Conservation (phyloP, 345 rosid species). For the Psidium friedrichsthalianum region DNA sequence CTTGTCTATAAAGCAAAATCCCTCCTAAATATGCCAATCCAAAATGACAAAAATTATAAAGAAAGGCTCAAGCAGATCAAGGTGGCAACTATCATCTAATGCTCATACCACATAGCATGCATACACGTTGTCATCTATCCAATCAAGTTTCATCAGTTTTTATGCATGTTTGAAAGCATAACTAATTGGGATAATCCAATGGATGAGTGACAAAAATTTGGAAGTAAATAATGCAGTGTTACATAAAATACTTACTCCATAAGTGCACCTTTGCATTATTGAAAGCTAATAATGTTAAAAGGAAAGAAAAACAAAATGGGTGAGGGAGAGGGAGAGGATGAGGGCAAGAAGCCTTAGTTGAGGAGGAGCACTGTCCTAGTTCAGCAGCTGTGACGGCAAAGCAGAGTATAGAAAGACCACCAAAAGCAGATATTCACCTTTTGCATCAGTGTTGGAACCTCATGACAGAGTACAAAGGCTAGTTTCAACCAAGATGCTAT, state of each 20-base stretch:
- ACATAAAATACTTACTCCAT: not conserved
- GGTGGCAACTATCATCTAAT: not conserved
- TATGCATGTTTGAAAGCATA: not conserved
- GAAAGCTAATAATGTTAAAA: not conserved
- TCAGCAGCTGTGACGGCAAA: not conserved
- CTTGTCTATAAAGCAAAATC: not conserved
- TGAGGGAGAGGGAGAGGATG: not conserved
- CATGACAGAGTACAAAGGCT: conserved; percentile 75
- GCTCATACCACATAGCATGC: not conserved
- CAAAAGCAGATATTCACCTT: conserved; percentile 39
- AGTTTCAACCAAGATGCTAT: conserved; percentile 56
- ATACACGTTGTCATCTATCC: not conserved
- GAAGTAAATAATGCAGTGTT: not conserved
- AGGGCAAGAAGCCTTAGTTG: not conserved
- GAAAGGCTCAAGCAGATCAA: not conserved
- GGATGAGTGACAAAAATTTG: not conserved
- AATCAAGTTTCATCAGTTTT: not conserved
- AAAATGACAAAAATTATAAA: not conserved
- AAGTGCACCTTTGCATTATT: not conserved
- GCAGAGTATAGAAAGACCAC: not conserved
- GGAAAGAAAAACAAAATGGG: not conserved
- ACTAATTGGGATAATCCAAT: not conserved
- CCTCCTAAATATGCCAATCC: not conserved
- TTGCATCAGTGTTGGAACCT: conserved; percentile 59
- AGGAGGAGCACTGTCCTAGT: not conserved